phyloP scores from a whole-genome alignment of 2,329 filamentous ascomycete genomes.

The Penicillium sp. region DNA sequence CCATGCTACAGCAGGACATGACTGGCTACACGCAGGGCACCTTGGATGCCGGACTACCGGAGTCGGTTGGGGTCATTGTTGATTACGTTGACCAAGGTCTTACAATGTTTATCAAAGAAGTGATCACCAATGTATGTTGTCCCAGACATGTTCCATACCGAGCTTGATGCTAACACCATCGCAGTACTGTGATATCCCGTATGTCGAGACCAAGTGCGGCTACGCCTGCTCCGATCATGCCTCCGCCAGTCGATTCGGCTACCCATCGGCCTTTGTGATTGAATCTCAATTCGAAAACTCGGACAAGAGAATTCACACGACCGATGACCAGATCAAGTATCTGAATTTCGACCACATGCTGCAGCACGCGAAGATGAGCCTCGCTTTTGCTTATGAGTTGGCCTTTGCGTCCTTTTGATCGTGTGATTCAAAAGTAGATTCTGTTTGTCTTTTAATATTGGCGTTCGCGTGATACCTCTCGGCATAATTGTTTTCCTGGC shows the following conservation, averaged over 20 bases:
- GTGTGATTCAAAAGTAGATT: no score
- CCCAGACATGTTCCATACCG: neutral
- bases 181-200: conserved; percentile 82
- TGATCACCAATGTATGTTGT: conserved; percentile 60
- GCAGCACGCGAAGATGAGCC: conserved; percentile 77
- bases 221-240: conserved; percentile 74
- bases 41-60: conserved; percentile 70
- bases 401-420: conserved; percentile 63
- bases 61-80: conserved; percentile 86
- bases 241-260: conserved; percentile 60
- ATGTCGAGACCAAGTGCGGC: conserved; percentile 79
- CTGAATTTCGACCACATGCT: conserved; percentile 85
- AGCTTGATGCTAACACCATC: conserved; percentile 8
- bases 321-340: conserved; percentile 64
- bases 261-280: conserved; percentile 60
- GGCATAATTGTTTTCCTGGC: conserved; percentile 8
- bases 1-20: conserved; percentile 99
- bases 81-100: conserved; percentile 74
- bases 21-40: conserved; percentile 82
- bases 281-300: conserved; percentile 55
- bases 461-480: conserved; percentile 21
- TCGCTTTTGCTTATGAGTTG: conserved; percentile 78
- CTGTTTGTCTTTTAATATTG: conserved; percentile 3
- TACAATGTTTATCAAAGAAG: conserved; percentile 83
- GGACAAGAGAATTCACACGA: conserved; percentile 68